Percentiles rank a stretch among this genome's conserved stretches.
Evolutionary conservation across 1,284 basidiomycete species (phyloP).

Genomic region (Rhodotorula sp.): DNA sequence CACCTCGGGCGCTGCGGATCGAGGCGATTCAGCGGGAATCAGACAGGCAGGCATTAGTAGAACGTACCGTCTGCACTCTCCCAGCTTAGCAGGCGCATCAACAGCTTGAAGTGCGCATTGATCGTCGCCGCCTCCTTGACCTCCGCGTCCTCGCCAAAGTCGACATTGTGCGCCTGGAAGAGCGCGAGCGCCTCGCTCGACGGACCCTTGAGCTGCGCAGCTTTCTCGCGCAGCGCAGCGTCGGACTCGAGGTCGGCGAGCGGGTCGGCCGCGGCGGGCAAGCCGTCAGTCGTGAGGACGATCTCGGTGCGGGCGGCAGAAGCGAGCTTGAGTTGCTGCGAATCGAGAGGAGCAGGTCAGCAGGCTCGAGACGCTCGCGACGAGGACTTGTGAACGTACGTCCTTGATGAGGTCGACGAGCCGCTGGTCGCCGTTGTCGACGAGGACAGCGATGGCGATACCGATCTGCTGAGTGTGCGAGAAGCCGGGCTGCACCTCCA

Average conservation of each 20-base stretch:
- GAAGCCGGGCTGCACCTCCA: conserved; percentile 81
- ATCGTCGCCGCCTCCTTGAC: conserved; percentile 72
- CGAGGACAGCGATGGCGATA: conserved; percentile 72
- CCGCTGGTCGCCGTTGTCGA: conserved; percentile 64
- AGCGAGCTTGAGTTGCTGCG: conserved; percentile 67
- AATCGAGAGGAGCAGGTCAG: not conserved
- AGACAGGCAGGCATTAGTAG: no score
- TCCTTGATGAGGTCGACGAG: conserved; percentile 77
- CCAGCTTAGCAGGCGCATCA: conserved; percentile 71
- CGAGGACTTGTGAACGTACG: conserved; percentile 56
- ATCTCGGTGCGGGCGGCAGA: conserved; percentile 68
- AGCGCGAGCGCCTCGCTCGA: conserved; percentile 70
- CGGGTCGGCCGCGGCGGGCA: conserved; percentile 45
- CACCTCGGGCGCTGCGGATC: conserved; percentile 4
- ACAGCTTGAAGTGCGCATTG: conserved; percentile 73
- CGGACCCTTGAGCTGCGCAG: conserved; percentile 54
- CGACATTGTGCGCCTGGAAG: conserved; percentile 54
- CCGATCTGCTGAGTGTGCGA: conserved; percentile 87
- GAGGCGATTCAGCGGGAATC: not conserved
- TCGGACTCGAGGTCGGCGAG: conserved; percentile 58
- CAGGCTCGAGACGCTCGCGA: not conserved
- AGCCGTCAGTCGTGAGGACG: conserved; percentile 67
- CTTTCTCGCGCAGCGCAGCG: conserved; percentile 47
- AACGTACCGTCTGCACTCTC: conserved; percentile 63
- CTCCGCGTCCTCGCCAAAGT: conserved; percentile 60